phyloP scores from a whole-genome alignment of 306 rosid genomes.

The Lotus japonicus region DNA sequence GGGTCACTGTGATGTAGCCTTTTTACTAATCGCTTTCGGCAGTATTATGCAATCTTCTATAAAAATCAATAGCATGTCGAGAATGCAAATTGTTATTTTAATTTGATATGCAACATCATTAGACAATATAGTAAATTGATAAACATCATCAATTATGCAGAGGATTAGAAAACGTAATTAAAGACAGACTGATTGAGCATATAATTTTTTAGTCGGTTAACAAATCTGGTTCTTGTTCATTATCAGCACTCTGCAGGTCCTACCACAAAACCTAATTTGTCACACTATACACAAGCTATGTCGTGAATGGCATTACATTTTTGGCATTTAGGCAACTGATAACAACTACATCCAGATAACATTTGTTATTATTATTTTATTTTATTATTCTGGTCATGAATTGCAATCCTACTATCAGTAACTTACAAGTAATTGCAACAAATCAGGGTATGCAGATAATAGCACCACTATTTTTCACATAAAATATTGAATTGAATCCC shows the following conservation, averaged over 20 bases:
- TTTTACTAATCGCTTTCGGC: background rate
- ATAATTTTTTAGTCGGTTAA: constrained; percentile 1
- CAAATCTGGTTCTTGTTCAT: background rate
- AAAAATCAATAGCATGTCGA: background rate
- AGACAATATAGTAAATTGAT: too few relatives aligned
- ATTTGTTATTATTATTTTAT: too few relatives aligned
- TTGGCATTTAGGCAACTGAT: too few relatives aligned
- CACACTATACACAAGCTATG: background rate
- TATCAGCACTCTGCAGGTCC: background rate
- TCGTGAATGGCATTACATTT: too few relatives aligned
- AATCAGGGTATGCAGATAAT: too few relatives aligned
- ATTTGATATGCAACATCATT: background rate
- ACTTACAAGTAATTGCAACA: too few relatives aligned
- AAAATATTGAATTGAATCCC: too few relatives aligned
- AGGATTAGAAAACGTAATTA: background rate
- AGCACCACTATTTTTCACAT: too few relatives aligned
- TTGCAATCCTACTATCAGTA: too few relatives aligned
- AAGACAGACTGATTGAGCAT: background rate
- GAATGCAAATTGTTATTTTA: background rate
- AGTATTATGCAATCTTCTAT: background rate
- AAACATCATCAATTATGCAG: background rate
- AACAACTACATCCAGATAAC: too few relatives aligned
- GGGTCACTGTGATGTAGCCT: background rate
- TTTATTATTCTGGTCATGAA: too few relatives aligned
- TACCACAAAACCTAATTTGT: background rate